Percentiles rank a stretch among this genome's conserved stretches.
These are phyloP conservation scores for Dissoconium aciculare DNA, from an alignment of 2,329 filamentous ascomycete species.

Conservation along the genomic window DNA sequence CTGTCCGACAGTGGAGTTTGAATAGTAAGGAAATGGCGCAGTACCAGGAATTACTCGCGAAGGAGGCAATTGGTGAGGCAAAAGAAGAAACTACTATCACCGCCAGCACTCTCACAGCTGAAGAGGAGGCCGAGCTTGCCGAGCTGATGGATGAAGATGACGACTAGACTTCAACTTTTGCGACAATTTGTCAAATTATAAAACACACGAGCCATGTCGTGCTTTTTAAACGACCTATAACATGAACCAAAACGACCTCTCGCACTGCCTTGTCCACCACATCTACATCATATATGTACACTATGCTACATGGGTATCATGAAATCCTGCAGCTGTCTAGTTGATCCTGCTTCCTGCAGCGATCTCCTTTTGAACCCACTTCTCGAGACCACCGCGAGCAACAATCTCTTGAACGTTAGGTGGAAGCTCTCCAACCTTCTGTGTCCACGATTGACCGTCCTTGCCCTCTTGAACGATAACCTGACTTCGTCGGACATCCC, in stretches of 20 bases:
- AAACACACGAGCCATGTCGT: too few species aligned
- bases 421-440: conserved; percentile 70
- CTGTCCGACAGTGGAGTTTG: conserved; percentile 71
- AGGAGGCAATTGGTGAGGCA: conserved; percentile 32
- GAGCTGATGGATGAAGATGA: neutral
- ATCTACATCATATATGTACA: too few species aligned
- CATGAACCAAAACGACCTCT: too few species aligned
- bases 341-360: conserved; percentile 9
- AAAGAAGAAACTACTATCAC: conserved; percentile 29
- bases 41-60: conserved; percentile 37
- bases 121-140: conserved; percentile 89
- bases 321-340: too few species aligned
- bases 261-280: too few species aligned
- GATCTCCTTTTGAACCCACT: conserved; percentile 66
- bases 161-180: neutral
- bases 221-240: too few species aligned
- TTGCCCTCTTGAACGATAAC: conserved; percentile 58
- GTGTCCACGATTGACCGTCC: conserved; percentile 53
- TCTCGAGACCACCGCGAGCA: conserved; percentile 60
- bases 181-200: neutral
- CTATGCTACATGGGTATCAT: conserved; percentile 1
- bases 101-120: conserved; percentile 53
- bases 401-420: conserved; percentile 77
- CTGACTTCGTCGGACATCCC: conserved; percentile 61
- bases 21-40: conserved; percentile 44